phyloP scores from a whole-genome alignment of 1,284 basidiomycete species.

The Moesziomyces sp. region DNA sequence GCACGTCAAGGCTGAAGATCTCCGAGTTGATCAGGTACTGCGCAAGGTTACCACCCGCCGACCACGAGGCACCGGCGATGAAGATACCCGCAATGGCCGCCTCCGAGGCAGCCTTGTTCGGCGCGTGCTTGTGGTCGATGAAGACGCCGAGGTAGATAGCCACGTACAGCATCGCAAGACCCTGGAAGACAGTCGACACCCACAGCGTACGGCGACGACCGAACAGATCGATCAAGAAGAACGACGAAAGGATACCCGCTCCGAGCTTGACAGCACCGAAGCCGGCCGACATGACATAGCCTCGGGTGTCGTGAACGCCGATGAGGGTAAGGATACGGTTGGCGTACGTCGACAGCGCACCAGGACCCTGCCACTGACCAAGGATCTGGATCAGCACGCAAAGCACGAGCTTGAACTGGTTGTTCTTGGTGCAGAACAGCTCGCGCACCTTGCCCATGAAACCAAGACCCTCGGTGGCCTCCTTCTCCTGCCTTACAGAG shows the following conservation, averaged over 20 bases:
- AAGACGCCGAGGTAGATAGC: slow-evolving; percentile 45
- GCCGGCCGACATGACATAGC: slow-evolving; percentile 46
- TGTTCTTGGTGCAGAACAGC: slow-evolving; percentile 40
- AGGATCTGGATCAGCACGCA: slow-evolving; percentile 42
- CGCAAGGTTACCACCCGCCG: slow-evolving; percentile 44
- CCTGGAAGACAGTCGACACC: slow-evolving; percentile 35
- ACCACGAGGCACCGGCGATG: slow-evolving; percentile 45
- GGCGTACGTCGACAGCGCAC: slow-evolving; percentile 48
- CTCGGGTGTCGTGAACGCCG: slow-evolving; percentile 34
- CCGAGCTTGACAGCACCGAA: slow-evolving; percentile 47
- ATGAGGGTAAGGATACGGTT: slow-evolving; percentile 44
- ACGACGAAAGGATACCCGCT: slow-evolving; percentile 43
- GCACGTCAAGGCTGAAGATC: slow-evolving; percentile 45
- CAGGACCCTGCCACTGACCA: slow-evolving; percentile 44
- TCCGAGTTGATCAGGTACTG: slow-evolving; percentile 51
- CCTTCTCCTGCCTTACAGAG: slow-evolving; percentile 35
- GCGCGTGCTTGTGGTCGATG: slow-evolving; percentile 33
- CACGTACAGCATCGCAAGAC: slow-evolving; percentile 44
- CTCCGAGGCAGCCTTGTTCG: slow-evolving; percentile 32
- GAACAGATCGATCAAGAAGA: slow-evolving; percentile 50
- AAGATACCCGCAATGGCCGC: slow-evolving; percentile 43
- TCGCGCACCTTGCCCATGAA: slow-evolving; percentile 34
- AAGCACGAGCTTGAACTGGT: slow-evolving; percentile 46
- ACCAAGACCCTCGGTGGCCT: slow-evolving; percentile 31
- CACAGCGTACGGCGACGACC: slow-evolving; percentile 46